These are phyloP conservation scores for Microstegium vimineum DNA, from an alignment of 176 grass and related monocot species.

Conservation along the genomic window DNA sequence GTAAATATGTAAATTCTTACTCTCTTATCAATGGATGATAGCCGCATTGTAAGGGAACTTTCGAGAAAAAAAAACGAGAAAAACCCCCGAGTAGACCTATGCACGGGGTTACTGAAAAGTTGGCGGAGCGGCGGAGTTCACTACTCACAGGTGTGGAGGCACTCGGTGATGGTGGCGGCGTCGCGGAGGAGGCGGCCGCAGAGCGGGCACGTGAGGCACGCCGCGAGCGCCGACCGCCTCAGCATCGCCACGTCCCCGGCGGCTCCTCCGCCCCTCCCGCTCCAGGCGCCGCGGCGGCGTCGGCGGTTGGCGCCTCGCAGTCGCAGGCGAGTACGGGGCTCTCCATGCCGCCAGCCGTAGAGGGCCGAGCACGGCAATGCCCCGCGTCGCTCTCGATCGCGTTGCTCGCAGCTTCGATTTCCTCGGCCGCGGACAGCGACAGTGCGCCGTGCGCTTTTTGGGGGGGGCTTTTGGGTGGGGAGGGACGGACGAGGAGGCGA, in stretches of 20 bases:
- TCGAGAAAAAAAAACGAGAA: too few relatives aligned
- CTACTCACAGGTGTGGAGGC: slow-evolving; percentile 84
- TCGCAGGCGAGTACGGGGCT: slow-evolving; percentile 7
- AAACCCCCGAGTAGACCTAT: background rate
- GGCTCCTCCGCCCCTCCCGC: background rate
- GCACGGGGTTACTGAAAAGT: background rate
- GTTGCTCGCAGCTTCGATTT: slow-evolving; percentile 17
- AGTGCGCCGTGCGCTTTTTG: background rate
- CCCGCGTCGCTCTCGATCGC: background rate
- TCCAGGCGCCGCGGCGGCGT: too few relatives aligned
- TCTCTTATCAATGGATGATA: too few relatives aligned
- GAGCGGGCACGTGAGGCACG: slow-evolving; percentile 59
- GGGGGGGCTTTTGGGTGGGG: background rate
- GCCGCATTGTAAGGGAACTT: too few relatives aligned
- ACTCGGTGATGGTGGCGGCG: slow-evolving; percentile 73
- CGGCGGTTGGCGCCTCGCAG: background rate
- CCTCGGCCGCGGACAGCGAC: background rate
- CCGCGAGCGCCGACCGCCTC: slow-evolving; percentile 35
- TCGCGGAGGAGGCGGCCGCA: slow-evolving; percentile 63
- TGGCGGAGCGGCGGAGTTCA: background rate
- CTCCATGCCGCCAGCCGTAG: slow-evolving; percentile 1
- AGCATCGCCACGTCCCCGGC: slow-evolving; percentile 38
- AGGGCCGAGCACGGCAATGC: background rate
- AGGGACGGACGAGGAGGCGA: background rate
- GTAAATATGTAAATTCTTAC: too few relatives aligned